These are phyloP conservation scores for Coemansia sp. DNA, from an alignment of 192 early-diverging fungal species.

Conservation along the genomic window DNA sequence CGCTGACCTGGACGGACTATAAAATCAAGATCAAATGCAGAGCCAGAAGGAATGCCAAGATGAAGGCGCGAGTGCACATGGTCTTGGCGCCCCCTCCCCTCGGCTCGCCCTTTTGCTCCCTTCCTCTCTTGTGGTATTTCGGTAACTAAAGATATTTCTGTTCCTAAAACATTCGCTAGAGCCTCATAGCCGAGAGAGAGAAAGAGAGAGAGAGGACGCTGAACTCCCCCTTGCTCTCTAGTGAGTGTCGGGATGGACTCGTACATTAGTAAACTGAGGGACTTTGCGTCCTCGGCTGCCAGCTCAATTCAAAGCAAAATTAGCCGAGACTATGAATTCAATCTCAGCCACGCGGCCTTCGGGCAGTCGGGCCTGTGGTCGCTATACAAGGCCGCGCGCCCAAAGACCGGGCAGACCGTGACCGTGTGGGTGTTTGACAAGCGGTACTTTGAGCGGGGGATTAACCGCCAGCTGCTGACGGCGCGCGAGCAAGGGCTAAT, in stretches of 20 bases:
- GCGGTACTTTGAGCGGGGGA: constrained; percentile 55
- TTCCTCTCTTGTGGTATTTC: constrained; percentile 6
- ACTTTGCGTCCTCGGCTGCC: constrained; percentile 41
- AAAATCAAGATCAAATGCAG: too few relatives aligned
- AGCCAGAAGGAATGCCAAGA: too few relatives aligned
- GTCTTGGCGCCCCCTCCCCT: too few relatives aligned
- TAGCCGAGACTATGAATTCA: constrained; percentile 34
- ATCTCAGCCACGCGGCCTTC: neutral
- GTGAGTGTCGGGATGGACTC: constrained; percentile 37
- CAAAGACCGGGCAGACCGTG: constrained; percentile 55
- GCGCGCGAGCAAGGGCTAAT: constrained; percentile 51
- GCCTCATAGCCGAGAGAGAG: too few relatives aligned
- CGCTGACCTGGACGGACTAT: constrained; percentile 10
- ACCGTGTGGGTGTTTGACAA: constrained; percentile 78
- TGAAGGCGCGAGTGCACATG: neutral
- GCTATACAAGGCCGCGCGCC: constrained; percentile 57
- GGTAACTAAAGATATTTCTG: too few relatives aligned
- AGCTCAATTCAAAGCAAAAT: constrained; percentile 42
- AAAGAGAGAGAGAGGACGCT: too few relatives aligned
- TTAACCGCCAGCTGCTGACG: constrained; percentile 52
- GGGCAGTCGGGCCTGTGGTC: constrained; percentile 64
- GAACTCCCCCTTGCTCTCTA: neutral
- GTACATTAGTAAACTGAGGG: constrained; percentile 45
- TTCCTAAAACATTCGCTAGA: too few relatives aligned
- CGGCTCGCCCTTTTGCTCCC: too few relatives aligned